Evolutionary conservation across 306 rosid species (phyloP), one percentile per base, ranked within the genome.

Genomic region (Pterocarpus santalinus): DNA sequence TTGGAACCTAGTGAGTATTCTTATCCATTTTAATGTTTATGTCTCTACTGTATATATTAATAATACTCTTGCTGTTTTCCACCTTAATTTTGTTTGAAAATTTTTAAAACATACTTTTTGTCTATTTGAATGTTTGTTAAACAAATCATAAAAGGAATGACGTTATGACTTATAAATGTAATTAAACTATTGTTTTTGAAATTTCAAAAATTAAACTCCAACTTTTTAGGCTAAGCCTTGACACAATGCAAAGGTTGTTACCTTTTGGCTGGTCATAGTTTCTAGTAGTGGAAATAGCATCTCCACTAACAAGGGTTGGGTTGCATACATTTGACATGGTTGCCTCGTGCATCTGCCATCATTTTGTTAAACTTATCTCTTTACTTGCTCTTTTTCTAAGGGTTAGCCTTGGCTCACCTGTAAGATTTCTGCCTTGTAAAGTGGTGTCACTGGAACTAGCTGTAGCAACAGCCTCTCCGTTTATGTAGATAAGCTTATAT

Each of bases 1-100:
- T 80, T 95, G 99, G 99, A 92, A 84, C 73, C 87, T 95, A 88
- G 99, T 95, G 85, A 85, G 85, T 80, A 67, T 75, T 75, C 64
- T 8, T 88, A 58, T 3, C 63, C 73, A 69, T 69, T 44, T 65
- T 66, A 43, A n/a, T 33, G 22, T 53, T 43, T 38, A 12, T 7
- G 67, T 68, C 41, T 75, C 2, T 13, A 82, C 39, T 38, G 28
- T 38, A 38, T 38, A 41, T 12, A 65, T 81, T 73, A 41, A 56
- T 35, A 43, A 17, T 62, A 13, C 33, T 46, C 43, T 28, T 36
- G 57, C 10, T 38, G 36, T 32, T 84, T 76, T 30, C 69, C 46
- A 8, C 13, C 49, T 72, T 53, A 56, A 13, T 70, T 70, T 61
- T 62, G 69, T 56, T 75, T 49, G 52, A 2, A 56, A 76, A 38